A percentile compares a stretch with the other conserved stretches of the same genome.
Conservation (phyloP, 495 filamentous ascomycete species). For the Penicillium desertorum region DNA sequence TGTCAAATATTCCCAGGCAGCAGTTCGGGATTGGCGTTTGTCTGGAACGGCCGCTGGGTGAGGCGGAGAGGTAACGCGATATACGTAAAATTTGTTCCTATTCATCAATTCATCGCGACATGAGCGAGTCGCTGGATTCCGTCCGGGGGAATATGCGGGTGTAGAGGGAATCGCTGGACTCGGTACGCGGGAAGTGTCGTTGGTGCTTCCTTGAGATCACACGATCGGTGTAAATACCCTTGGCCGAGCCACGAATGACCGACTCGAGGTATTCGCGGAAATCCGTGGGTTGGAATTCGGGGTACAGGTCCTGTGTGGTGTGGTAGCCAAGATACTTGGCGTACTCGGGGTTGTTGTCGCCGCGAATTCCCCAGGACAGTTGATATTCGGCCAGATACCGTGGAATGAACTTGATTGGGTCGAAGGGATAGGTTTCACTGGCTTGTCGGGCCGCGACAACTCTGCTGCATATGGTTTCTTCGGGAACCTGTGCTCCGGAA, state of each 20-base stretch:
- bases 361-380: constrained; percentile 52
- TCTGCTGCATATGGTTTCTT: constrained; percentile 46
- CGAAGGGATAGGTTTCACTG: constrained; percentile 50
- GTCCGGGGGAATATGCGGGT: constrained; percentile 45
- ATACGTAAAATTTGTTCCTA: constrained; percentile 3
- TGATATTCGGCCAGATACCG: constrained; percentile 50
- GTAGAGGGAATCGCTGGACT: constrained; percentile 47
- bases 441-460: constrained; percentile 42
- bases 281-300: constrained; percentile 45
- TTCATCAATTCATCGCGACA: constrained; percentile 35
- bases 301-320: constrained; percentile 56
- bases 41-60: constrained; percentile 16
- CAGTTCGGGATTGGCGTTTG: constrained; percentile 13
- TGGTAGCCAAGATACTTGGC: constrained; percentile 61
- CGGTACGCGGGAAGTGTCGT: constrained; percentile 45
- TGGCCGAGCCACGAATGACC: constrained; percentile 42
- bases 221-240: constrained; percentile 48
- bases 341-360: constrained; percentile 57
- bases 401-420: constrained; percentile 46
- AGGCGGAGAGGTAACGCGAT: constrained; percentile 5
- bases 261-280: constrained; percentile 46
- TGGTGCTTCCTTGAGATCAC: constrained; percentile 45
- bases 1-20: constrained; percentile 15
- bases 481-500: constrained; percentile 36
- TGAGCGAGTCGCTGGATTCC: constrained; percentile 47